phyloP scores from a whole-genome alignment of 148 eudicot species.

The Oxyria digyna region DNA sequence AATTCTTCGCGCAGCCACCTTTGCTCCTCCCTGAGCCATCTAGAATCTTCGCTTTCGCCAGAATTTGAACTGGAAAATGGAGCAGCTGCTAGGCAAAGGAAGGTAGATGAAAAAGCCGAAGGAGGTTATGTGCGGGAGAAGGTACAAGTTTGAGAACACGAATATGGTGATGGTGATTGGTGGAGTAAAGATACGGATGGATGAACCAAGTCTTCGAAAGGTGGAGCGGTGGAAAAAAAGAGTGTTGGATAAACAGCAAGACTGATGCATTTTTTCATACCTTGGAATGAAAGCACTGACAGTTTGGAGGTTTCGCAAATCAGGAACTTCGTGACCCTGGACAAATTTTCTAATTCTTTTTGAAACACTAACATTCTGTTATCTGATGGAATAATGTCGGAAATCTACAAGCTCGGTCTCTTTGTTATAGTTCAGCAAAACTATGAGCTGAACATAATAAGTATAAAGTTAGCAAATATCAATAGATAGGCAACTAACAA shows the following conservation, averaged over 20 bases:
- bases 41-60: constrained; percentile 37
- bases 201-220: too few species aligned
- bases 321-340: constrained; percentile 82
- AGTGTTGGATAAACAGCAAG: background rate
- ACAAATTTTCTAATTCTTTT: constrained; percentile 84
- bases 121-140: background rate
- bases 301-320: constrained; percentile 72
- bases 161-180: background rate
- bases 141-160: background rate
- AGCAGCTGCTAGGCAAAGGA: background rate
- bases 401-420: too few species aligned
- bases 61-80: background rate
- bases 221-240: too few species aligned
- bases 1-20: constrained; percentile 85
- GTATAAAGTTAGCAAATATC: constrained; percentile 2
- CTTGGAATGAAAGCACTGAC: constrained; percentile 89
- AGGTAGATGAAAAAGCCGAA: background rate
- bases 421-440: constrained; percentile 72
- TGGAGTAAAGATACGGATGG: background rate
- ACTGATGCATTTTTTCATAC: constrained; percentile 19
- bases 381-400: constrained; percentile 86
- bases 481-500: background rate
- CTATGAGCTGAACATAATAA: constrained; percentile 53
- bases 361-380: constrained; percentile 91
- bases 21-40: constrained; percentile 88